A percentile compares a stretch with the other conserved stretches of the same genome.
These are phyloP conservation scores for Cytospora piceicola DNA, from an alignment of 2,329 filamentous ascomycete species.

Conservation along the genomic window DNA sequence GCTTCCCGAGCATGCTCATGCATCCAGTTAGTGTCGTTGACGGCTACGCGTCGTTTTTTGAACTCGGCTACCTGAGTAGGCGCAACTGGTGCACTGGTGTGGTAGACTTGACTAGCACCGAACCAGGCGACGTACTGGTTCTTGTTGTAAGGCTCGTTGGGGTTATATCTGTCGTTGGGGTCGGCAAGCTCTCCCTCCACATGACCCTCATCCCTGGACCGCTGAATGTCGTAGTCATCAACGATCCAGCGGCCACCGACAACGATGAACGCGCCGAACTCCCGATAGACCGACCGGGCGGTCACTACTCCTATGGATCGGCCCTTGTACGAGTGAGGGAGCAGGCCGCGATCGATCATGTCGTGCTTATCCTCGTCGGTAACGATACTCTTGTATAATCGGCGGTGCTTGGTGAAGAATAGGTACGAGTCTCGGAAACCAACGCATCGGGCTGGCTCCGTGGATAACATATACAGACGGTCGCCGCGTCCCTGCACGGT, in stretches of 20 bases:
- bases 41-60: constrained; percentile 83
- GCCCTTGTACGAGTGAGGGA: constrained; percentile 98
- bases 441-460: constrained; percentile 93
- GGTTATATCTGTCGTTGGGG: constrained; percentile 78
- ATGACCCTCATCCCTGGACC: constrained; percentile 74
- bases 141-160: constrained; percentile 90
- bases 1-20: constrained; percentile 90
- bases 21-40: constrained; percentile 97
- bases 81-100: constrained; percentile 77
- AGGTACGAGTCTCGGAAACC: constrained; percentile 98
- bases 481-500: constrained; percentile 83
- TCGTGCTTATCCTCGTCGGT: constrained; percentile 97
- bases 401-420: constrained; percentile 97
- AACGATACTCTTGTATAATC: constrained; percentile 97
- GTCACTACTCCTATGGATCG: constrained; percentile 96
- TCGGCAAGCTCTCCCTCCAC: constrained; percentile 91
- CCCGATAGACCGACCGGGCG: constrained; percentile 92
- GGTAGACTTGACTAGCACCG: constrained; percentile 93
- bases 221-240: constrained; percentile 87
- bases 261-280: constrained; percentile 93
- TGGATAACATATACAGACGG: constrained; percentile 96
- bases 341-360: constrained; percentile 92
- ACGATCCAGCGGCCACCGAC: constrained; percentile 84
- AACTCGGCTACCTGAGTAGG: constrained; percentile 70
- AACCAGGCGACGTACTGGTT: constrained; percentile 99